Conservation (phyloP, 345 rosid species). For the Punica granatum region DNA sequence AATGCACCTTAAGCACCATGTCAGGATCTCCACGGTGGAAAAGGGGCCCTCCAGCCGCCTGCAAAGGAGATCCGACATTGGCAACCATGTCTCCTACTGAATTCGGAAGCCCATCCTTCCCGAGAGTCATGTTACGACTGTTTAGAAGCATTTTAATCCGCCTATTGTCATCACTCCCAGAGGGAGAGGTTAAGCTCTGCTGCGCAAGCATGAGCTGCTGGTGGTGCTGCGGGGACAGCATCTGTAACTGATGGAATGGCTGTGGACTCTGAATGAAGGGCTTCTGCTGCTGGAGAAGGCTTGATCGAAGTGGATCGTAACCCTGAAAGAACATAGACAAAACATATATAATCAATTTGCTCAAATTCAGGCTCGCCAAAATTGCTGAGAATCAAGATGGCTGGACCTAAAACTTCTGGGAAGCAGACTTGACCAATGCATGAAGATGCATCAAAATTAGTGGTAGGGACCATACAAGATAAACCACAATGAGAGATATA, state of each 20-base stretch:
- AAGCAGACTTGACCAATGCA: background rate
- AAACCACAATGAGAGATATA: slow-evolving; percentile 1
- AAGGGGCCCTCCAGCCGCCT: slow-evolving; percentile 54
- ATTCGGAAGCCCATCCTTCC: slow-evolving; percentile 70
- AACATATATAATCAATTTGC: background rate
- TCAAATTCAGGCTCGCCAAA: background rate
- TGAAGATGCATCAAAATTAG: background rate
- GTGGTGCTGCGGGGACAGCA: slow-evolving; percentile 88
- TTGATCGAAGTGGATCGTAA: slow-evolving; percentile 63
- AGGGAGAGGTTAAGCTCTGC: slow-evolving; percentile 70
- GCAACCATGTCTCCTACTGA: slow-evolving; percentile 67
- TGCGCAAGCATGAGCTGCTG: slow-evolving; percentile 95
- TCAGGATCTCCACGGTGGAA: slow-evolving; percentile 45
- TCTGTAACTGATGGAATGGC: slow-evolving; percentile 82
- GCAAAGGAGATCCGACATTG: slow-evolving; percentile 61
- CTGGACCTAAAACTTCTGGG: background rate
- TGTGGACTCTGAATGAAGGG: slow-evolving; percentile 85
- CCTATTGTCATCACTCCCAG: slow-evolving; percentile 69
- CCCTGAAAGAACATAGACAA: slow-evolving; percentile 31
- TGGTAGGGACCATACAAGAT: background rate
- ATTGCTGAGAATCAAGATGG: background rate
- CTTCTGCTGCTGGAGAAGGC: slow-evolving; percentile 78
- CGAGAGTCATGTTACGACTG: slow-evolving; percentile 51
- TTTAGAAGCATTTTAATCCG: slow-evolving; percentile 66
- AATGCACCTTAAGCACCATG: slow-evolving; percentile 49